Base-by-base conservation (phyloP, 2,329 filamentous ascomycete genomes). In the Aphanocladium album region DNA sequence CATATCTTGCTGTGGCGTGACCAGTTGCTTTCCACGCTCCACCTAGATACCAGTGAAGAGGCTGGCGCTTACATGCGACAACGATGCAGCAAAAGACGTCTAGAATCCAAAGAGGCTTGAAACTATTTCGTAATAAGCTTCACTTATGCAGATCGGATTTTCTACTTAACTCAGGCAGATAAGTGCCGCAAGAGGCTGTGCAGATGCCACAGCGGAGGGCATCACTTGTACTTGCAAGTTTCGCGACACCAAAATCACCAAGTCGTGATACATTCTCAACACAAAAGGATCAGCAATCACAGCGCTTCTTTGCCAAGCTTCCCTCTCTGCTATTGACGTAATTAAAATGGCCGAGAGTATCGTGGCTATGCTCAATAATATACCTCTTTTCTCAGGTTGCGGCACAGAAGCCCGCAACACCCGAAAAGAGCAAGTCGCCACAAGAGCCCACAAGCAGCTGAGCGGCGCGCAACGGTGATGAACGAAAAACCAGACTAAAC, bases 311-410 rank as follows among this genome's bases (percentile, higher is more conserved):
- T 25, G 47, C 47, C 47, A 53, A 59, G 57, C 27, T n/a, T 43
- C 37, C 19, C 12, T 37, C 30, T 30, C 30, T 30, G 30, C 30
- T 5, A 37, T 53, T 52, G 49, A 53, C 57, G 57, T 59, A 53
- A 46, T 59, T 4, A 3, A 25, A 52, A 51, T 53, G 17, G 19
- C 17, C 16, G 3, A 27, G 35, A 16, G 25, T n/a, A 59, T 59
- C 19, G 57, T 59, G 57, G 57, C 57, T 59, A 53, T 59, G 57
- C 47, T 46, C 2, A n/a, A n/a, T 19, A 9, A 52, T 14, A 35
- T 43, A 2, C 41, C 41, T 17, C 33, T 19, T 14, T 39, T 57
- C 27, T 25, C 8, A 19, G 2, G 25, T n/a, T 43, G 27, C 25
- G 12, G 17, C 3, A 12, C 41, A 21, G 23, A 33, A 25, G 6